Base-by-base conservation (phyloP, 805 yeast genomes). In the Teunomyces barrocoloradensis region DNA sequence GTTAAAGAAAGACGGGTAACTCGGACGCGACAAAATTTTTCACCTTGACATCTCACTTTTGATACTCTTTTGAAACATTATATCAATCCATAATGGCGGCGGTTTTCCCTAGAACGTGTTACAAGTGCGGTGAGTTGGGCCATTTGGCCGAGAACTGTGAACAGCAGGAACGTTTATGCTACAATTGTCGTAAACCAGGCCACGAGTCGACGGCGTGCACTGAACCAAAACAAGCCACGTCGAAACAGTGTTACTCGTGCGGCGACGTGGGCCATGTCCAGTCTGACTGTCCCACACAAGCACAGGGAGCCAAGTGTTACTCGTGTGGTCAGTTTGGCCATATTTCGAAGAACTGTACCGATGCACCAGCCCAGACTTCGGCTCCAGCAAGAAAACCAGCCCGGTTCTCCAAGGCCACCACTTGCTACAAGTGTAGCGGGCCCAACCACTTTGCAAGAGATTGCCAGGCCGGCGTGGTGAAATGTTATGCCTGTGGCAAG, bases 361-460 rank as follows among this genome's bases (percentile, higher is more conserved):
- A 20, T 10, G 53, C 43, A 11, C 21, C 23, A 7, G 41, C 56
- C 35, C 61, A 70, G 27, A 55, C 52, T 35, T 45, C 60, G 45
- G 54, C 62, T 42, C 34, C 63, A 48, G 49, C 54, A 52, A 47
- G 52, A 54, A 45, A 50, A 43, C 50, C 55, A 37, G 58, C 57
- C 32, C 55, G 53, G 46, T 47, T 53, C 51, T 49, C 49, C 52
- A 48, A 63, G 62, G 12, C 72, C 51, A 73, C 85, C 52, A 80
- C 88, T 49, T 88, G 96, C 73, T 87, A 85, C 84, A 88, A 85
- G 73, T 88, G 96, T 68, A 95, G 95, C 63, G 94, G 92, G 55
- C 90, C 94, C 64, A 88, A 88, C 82, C 96, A 89, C 70, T 85
- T 84, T 73, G 96, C 96, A 55, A 85, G 88, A 74, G 96, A 89